A percentile compares a stretch with the other conserved stretches of the same genome.
Conservation (phyloP, 495 filamentous ascomycete species). For the Penicillium roqueforti region DNA sequence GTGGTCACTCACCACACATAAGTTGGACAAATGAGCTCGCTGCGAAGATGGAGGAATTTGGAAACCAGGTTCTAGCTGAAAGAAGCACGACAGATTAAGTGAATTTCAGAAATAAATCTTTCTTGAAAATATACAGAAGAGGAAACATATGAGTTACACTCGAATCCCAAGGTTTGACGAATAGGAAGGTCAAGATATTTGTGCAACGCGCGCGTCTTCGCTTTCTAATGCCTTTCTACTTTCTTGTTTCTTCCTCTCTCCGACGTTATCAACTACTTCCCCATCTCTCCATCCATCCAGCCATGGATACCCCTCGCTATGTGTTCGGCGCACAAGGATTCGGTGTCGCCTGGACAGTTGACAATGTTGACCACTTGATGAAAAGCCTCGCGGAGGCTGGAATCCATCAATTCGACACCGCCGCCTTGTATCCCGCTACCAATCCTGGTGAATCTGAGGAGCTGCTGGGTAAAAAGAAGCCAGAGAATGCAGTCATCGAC, state of each 20-base stretch:
- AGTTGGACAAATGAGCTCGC: constrained; percentile 24
- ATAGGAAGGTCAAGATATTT: not conserved
- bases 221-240: not conserved
- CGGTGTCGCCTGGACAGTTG: constrained; percentile 10
- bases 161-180: not conserved
- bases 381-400: constrained; percentile 1
- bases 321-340: constrained; percentile 14
- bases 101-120: not conserved
- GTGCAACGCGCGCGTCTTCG: not conserved
- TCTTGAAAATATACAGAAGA: not conserved
- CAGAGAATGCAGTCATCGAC: constrained; percentile 11
- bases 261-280: not conserved
- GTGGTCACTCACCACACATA: constrained; percentile 27
- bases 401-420: constrained; percentile 17
- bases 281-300: not conserved
- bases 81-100: not conserved
- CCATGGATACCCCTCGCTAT: constrained; percentile 11
- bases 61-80: not conserved
- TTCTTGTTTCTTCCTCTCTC: not conserved
- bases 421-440: constrained; percentile 13
- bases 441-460: constrained; percentile 12
- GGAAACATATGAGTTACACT: not conserved
- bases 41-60: constrained; percentile 21
- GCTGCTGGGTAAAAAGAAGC: constrained; percentile 4
- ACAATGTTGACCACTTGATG: constrained; percentile 9